Evolutionary conservation across 148 eudicot genomes (phyloP), one percentile per base, ranked within the genome.

Genomic region (Persicaria tinctoria): DNA sequence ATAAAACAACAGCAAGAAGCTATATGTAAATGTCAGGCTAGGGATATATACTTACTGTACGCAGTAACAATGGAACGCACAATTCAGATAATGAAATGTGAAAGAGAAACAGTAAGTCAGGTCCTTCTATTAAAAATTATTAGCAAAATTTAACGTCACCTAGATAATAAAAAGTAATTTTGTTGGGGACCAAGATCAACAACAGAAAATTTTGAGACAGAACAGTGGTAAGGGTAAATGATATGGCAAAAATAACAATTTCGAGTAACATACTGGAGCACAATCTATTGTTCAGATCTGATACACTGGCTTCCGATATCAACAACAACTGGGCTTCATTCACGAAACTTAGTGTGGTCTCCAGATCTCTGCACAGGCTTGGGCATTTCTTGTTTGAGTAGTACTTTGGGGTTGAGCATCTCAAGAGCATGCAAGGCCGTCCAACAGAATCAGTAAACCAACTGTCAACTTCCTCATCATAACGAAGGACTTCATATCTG

Each of bases 271-370:
- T 94, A 94, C 98, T 90, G 68, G 89, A 80, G 77, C 76, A 80
- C 74, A 94, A 80, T 80, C 89, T 88, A 75, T 53, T 73, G 84
- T 91, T 94, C 72, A 94, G 90, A 83, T 94, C 96, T 44, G 82
- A 78, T 64, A 94, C 84, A 73, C 98, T 94, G 78, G 87, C 89
- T 82, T 91, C 96, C 11, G 96, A 88, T 81, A 94, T 80, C 75
- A 94, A 83, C 86, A 94, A 83, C 75, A 94, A 83, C 84, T 87
- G 98, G 55, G 93, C 98, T 87, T 89, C 98, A 74, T 94, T 94
- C 63, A 91, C 98, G 79, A 94, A 94, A 87, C 80, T 94, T 83
- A 94, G 76, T 72, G 70, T 77, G 75, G 88, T 80, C 62, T 80
- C 80, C 57, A 78, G 41, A 80, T 94, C 93, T 78, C 92, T 76